These are phyloP conservation scores for Ehretia macrophylla DNA, from an alignment of 257 asterid species.

Conservation along the genomic window DNA sequence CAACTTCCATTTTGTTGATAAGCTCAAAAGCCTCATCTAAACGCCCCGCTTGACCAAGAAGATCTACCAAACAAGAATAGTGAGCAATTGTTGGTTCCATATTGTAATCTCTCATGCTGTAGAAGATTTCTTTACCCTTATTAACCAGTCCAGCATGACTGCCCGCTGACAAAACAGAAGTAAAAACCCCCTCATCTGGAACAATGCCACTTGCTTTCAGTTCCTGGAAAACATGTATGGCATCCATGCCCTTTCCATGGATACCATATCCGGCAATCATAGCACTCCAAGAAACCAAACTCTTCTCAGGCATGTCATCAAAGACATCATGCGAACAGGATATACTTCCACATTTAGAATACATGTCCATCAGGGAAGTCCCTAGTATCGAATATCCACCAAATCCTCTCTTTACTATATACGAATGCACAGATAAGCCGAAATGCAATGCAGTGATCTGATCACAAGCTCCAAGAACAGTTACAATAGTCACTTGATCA, in stretches of 20 bases:
- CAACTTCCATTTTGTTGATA: conserved; percentile 21
- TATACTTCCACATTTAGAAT: conserved; percentile 36
- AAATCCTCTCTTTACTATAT: conserved; percentile 5
- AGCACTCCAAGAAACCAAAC: conserved; percentile 43
- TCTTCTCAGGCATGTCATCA: conserved; percentile 23
- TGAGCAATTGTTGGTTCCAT: conserved; percentile 36
- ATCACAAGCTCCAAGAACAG: conserved; percentile 25
- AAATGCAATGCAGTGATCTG: conserved; percentile 23
- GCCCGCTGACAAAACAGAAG: conserved; percentile 41
- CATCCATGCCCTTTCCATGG: conserved; percentile 43
- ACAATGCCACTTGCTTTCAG: conserved; percentile 29
- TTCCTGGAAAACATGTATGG: conserved; percentile 32
- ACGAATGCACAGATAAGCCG: conserved; percentile 28
- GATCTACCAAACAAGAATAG: conserved; percentile 38
- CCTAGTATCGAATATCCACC: conserved; percentile 18
- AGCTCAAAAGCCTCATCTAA: conserved; percentile 37
- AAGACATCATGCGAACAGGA: conserved; percentile 28
- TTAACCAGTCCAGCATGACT: conserved; percentile 40
- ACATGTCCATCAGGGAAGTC: conserved; percentile 34
- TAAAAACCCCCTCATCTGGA: conserved; percentile 39
- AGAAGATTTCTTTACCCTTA: conserved; percentile 29
- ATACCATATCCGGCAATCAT: conserved; percentile 41
- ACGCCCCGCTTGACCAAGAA: conserved; percentile 47
- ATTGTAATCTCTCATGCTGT: conserved; percentile 29
- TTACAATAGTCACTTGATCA: conserved; percentile 20